These are phyloP conservation scores for Lasiosphaeria ovina DNA, from an alignment of 495 filamentous ascomycete genomes.

Conservation along the genomic window DNA sequence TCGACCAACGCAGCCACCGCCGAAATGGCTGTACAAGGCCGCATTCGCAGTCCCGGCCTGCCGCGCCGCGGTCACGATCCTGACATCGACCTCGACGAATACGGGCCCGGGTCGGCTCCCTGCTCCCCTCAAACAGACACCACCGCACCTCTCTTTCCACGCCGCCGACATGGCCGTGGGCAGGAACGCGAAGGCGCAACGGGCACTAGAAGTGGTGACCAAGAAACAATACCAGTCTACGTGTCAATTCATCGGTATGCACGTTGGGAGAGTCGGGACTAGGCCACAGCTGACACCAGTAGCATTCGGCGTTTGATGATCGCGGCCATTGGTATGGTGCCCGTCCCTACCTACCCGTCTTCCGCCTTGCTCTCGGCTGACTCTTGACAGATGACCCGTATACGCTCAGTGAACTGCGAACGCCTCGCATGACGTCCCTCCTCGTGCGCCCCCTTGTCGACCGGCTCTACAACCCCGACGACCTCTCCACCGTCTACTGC, in stretches of 20 bases:
- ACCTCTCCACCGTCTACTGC: slow-evolving; percentile 61
- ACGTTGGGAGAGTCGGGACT: slow-evolving; percentile 24
- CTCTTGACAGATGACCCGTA: slow-evolving; percentile 55
- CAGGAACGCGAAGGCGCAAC: not conserved
- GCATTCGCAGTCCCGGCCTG: not conserved
- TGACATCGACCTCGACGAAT: not conserved
- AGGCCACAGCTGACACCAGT: slow-evolving; percentile 35
- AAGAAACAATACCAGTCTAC: slow-evolving; percentile 38
- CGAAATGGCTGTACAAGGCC: slow-evolving; percentile 8
- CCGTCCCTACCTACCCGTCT: slow-evolving; percentile 3
- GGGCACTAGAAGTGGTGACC: not conserved
- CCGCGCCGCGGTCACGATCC: slow-evolving; percentile 3
- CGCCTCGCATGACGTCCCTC: slow-evolving; percentile 56
- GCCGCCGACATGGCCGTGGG: not conserved
- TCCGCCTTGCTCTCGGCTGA: too few species aligned
- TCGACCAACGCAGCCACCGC: slow-evolving; percentile 6
- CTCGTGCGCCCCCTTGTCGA: slow-evolving; percentile 60
- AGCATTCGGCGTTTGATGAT: slow-evolving; percentile 32
- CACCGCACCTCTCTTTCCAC: not conserved
- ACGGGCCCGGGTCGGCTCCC: not conserved
- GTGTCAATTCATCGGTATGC: slow-evolving; percentile 46
- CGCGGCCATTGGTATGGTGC: slow-evolving; percentile 26
- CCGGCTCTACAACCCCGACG: slow-evolving; percentile 55
- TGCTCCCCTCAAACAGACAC: not conserved
- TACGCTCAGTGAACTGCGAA: slow-evolving; percentile 56